These are phyloP conservation scores for Pinus tabuliformis DNA, from an alignment of 75 land plant genomes.

Conservation along the genomic window DNA sequence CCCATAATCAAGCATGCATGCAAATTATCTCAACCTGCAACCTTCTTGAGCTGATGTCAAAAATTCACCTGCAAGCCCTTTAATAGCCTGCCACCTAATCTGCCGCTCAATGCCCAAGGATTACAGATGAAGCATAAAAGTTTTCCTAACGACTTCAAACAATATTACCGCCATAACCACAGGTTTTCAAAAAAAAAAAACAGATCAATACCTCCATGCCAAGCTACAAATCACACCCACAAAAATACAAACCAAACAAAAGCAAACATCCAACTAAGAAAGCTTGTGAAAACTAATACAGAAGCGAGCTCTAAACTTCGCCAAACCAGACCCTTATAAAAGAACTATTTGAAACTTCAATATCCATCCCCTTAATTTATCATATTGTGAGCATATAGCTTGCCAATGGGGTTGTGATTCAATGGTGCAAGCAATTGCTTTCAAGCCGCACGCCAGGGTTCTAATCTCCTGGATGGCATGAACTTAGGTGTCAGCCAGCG, in stretches of 20 bases:
- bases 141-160: background rate
- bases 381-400: background rate
- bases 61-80: background rate
- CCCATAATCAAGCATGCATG: too few species aligned
- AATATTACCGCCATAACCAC: background rate
- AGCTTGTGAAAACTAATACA: background rate
- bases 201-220: background rate
- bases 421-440: background rate
- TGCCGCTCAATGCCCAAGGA: background rate
- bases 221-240: background rate
- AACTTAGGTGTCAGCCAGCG: background rate
- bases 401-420: background rate
- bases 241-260: background rate
- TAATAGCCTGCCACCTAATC: background rate
- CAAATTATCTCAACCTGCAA: too few species aligned
- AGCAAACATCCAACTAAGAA: background rate
- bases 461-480: background rate
- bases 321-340: background rate
- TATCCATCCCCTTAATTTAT: background rate
- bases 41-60: too few species aligned
- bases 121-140: background rate
- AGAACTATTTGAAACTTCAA: background rate
- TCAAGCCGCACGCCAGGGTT: background rate
- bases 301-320: background rate
- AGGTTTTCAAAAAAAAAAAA: background rate